A percentile compares a stretch with the other conserved stretches of the same genome.
These are phyloP conservation scores for Salisapilia sapeloensis DNA, from an alignment of 352 stramenopile genomes.

Conservation along the genomic window DNA sequence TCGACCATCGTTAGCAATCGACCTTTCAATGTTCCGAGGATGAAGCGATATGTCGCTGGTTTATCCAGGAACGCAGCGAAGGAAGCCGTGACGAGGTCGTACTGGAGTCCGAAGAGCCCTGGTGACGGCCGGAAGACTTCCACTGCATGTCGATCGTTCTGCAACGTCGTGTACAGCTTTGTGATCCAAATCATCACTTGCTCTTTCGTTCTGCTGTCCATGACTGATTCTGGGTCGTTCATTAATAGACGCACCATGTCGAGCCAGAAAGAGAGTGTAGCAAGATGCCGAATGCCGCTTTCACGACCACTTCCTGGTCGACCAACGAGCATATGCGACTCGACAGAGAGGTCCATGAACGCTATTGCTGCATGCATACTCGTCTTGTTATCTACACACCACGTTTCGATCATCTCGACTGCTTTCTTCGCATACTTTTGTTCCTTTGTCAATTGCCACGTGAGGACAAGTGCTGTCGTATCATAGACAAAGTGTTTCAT, in stretches of 20 bases:
- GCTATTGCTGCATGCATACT: slow-evolving; percentile 12
- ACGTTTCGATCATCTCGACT: slow-evolving; percentile 9
- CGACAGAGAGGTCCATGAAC: slow-evolving; percentile 15
- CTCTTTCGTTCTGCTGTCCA: slow-evolving; percentile 2
- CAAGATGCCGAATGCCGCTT: slow-evolving; percentile 13
- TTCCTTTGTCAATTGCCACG: slow-evolving; percentile 15
- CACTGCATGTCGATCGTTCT: slow-evolving; percentile 6
- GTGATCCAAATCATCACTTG: slow-evolving; percentile 9
- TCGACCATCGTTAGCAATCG: slow-evolving; percentile 25
- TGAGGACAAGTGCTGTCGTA: slow-evolving; percentile 18
- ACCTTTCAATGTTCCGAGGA: slow-evolving; percentile 22
- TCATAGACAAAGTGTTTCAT: slow-evolving; percentile 31
- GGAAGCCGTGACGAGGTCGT: slow-evolving; percentile 22
- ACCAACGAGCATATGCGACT: slow-evolving; percentile 5
- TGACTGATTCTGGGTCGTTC: not conserved
- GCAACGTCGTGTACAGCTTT: slow-evolving; percentile 8
- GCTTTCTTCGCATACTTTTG: slow-evolving; percentile 13
- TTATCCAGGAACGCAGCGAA: slow-evolving; percentile 29
- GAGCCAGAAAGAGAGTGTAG: slow-evolving; percentile 13
- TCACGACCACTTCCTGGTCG: slow-evolving; percentile 1
- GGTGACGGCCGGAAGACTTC: slow-evolving; percentile 10
- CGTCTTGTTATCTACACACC: slow-evolving; percentile 13
- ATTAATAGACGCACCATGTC: slow-evolving; percentile 19
- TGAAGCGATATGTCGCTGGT: slow-evolving; percentile 13
- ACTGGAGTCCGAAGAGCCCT: slow-evolving; percentile 18